These are phyloP conservation scores for Lentinus tigrinus DNA, from an alignment of 768 basidiomycete genomes.

Conservation along the genomic window DNA sequence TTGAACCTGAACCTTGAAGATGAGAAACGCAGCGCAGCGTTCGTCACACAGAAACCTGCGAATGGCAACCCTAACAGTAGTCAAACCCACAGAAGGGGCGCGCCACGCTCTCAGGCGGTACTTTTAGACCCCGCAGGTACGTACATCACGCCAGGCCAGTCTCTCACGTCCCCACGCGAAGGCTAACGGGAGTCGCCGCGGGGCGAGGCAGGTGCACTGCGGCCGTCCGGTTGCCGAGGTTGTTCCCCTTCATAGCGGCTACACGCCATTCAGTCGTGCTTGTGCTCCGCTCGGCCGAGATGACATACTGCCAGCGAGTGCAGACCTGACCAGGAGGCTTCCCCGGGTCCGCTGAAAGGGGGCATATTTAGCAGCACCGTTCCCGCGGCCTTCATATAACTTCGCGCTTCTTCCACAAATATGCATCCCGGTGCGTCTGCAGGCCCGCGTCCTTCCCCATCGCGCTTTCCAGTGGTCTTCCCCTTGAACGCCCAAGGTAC, in stretches of 20 bases:
- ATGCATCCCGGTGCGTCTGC: constrained; percentile 5
- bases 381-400: constrained; percentile 14
- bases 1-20: neutral
- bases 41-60: neutral
- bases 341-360: neutral
- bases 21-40: neutral
- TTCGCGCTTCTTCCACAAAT: neutral
- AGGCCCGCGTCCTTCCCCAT: neutral
- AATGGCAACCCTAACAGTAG: neutral
- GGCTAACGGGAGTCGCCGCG: constrained; percentile 11
- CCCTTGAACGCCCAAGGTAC: neutral
- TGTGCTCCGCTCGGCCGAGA: neutral
- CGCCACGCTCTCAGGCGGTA: neutral
- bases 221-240: constrained; percentile 8
- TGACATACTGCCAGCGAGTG: constrained; percentile 1
- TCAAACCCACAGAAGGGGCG: neutral
- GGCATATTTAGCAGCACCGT: constrained; percentile 6
- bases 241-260: neutral
- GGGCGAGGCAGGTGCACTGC: neutral
- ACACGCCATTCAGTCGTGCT: neutral
- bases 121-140: neutral
- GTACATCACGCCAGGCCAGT: neutral
- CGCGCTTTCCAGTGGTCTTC: neutral
- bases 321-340: neutral
- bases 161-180: constrained; percentile 5